Base-by-base conservation (phyloP, 257 asterid species). In the Lycium ferocissimum region DNA sequence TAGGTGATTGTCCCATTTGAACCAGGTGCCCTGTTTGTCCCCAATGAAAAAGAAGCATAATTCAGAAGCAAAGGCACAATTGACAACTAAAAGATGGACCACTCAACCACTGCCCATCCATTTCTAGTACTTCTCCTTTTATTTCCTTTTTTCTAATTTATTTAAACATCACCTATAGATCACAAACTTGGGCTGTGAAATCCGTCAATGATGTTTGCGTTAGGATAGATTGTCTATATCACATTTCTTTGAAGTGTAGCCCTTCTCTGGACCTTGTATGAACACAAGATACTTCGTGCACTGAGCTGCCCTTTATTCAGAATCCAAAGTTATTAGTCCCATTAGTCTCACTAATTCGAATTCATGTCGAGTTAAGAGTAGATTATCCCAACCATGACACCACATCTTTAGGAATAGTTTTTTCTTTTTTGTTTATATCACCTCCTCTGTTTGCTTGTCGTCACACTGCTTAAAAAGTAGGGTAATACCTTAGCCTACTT, bases 61-160 rank as follows among this genome's bases (percentile, higher is more conserved):
- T 83, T 63, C 79, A 75, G 82, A 75, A 80, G 79, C 84, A 79
- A 49, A 87, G 22, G 63, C 53, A 54, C 40, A 49, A n/a, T 1
- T 7, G 56, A 76, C 45, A 72, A 69, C 73, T 26, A 22, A 80
- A 43, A 49, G 35, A 66, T 81, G 96, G 93, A 87, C 93, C 92
- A 90, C 90, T 85, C 66, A 88, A 89, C 88, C 86, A 85, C 89
- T 85, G 87, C 91, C 51, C 38, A 7, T 82, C 79, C 84, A 79
- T 79, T 87, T 86, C 56, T 59, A 83, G 83, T 84, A 84, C 83
- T 57, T 86, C 89, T 79, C 85, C 89, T 57, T 53, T 87, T 70
- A 59, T 67, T 85, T 35, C 20, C 83, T 45, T n/a, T 11, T 73
- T 6, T 47, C 10, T 33, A 35, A 35, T n/a, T 72, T 45, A 43